A percentile compares a stretch with the other conserved stretches of the same genome.
Evolutionary conservation across 306 rosid genomes (phyloP).

Genomic region (Acacia melanoxylon): DNA sequence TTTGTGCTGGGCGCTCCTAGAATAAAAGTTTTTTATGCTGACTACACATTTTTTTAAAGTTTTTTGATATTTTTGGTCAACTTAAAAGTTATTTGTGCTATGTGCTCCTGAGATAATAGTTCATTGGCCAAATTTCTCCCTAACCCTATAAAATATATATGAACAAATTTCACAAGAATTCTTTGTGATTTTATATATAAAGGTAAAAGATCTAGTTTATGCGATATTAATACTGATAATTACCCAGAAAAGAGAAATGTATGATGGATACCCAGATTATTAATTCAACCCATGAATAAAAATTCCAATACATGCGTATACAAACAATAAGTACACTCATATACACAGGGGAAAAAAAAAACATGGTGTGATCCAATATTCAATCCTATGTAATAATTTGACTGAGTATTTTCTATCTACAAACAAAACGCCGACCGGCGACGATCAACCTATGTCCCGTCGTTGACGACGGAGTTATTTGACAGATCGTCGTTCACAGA

Average conservation of each 20-base stretch:
- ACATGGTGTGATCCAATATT: neutral
- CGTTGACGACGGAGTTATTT: neutral
- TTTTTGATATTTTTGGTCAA: no score
- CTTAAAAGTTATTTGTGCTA: no score
- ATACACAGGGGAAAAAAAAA: neutral
- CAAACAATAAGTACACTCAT: neutral
- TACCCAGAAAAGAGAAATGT: neutral
- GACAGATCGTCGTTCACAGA: neutral
- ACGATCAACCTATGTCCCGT: neutral
- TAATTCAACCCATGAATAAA: neutral
- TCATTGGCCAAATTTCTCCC: no score
- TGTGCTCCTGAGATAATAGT: no score
- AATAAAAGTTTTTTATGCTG: no score
- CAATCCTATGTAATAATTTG: neutral
- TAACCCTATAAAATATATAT: no score
- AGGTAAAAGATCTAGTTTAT: neutral
- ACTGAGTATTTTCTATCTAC: neutral
- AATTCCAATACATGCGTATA: neutral
- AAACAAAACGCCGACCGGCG: neutral
- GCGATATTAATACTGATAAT: neutral
- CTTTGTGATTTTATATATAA: no score
- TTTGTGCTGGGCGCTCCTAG: no score
- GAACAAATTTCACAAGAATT: neutral
- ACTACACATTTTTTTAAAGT: no score
- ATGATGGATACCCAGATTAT: neutral